These are phyloP conservation scores for Mucor plumbeus DNA, from an alignment of 371 early-diverging fungal species.

Conservation along the genomic window DNA sequence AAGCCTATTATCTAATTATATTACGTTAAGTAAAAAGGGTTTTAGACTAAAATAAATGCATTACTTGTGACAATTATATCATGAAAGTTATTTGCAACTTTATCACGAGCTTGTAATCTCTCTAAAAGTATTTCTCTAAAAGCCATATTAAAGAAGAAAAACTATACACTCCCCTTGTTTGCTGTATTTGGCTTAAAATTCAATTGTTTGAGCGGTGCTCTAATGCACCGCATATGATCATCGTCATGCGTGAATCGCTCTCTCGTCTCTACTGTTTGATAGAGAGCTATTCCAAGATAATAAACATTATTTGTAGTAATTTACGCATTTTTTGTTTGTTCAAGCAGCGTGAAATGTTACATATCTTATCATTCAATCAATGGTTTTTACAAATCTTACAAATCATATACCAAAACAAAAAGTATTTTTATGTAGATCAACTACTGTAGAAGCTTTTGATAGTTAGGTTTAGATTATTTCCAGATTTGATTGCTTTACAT, in stretches of 20 bases:
- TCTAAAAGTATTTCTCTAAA: slow-evolving; percentile 30
- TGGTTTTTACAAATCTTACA: too few species aligned
- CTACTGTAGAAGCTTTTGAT: too few species aligned
- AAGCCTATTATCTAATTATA: slow-evolving; percentile 35
- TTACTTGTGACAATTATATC: slow-evolving; percentile 37
- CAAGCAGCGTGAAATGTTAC: too few species aligned
- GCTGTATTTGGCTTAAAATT: neutral
- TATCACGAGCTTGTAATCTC: slow-evolving; percentile 27
- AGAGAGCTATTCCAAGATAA: too few species aligned
- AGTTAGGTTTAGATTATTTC: too few species aligned
- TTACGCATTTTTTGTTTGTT: too few species aligned
- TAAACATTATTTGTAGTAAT: too few species aligned
- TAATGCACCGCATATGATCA: neutral
- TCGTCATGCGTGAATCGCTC: neutral
- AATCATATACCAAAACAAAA: too few species aligned
- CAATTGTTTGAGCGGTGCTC: neutral
- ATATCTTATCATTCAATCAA: too few species aligned
- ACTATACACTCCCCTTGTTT: neutral
- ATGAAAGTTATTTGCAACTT: slow-evolving; percentile 32
- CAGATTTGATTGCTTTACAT: neutral
- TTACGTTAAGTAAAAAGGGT: too few species aligned
- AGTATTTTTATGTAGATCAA: too few species aligned
- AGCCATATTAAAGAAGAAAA: slow-evolving; percentile 20
- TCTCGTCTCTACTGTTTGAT: too few species aligned
- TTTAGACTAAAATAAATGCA: neutral